A percentile compares a stretch with the other conserved stretches of the same genome.
phyloP scores from a whole-genome alignment of 495 filamentous ascomycete genomes.

The Penicillium maclennaniae region DNA sequence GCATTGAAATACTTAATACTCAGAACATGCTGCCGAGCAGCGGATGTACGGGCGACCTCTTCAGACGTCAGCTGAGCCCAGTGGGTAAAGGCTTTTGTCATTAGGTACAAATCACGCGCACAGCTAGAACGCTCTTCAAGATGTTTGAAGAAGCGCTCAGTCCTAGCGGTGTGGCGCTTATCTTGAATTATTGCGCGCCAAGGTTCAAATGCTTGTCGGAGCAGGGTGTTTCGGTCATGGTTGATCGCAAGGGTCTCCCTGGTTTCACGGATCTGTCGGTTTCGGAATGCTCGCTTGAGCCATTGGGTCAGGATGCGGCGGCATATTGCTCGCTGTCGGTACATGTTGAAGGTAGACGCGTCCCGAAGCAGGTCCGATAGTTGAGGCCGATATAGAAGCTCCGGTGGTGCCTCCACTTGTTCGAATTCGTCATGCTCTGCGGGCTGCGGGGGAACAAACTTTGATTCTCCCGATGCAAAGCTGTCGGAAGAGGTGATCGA shows the following conservation, averaged over 20 bases:
- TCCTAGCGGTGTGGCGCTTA: constrained; percentile 46
- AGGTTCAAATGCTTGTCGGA: constrained; percentile 54
- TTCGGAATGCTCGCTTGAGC: constrained; percentile 49
- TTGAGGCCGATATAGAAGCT: constrained; percentile 50
- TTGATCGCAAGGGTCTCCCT: constrained; percentile 49
- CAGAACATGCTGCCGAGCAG: constrained; percentile 65
- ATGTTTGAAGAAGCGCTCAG: constrained; percentile 58
- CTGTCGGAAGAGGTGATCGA: constrained; percentile 26
- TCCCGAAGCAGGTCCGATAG: constrained; percentile 55
- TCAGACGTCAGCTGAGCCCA: constrained; percentile 65
- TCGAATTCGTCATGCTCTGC: constrained; percentile 27
- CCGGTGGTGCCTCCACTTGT: constrained; percentile 28
- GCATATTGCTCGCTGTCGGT: constrained; percentile 44
- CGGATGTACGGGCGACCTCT: constrained; percentile 52
- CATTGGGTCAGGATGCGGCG: constrained; percentile 50
- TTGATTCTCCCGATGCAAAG: constrained; percentile 22
- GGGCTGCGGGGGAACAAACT: constrained; percentile 23
- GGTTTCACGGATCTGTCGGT: constrained; percentile 38
- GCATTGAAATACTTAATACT: constrained; percentile 70
- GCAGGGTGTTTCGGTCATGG: constrained; percentile 49
- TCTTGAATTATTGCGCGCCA: constrained; percentile 52
- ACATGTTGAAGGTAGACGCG: constrained; percentile 56
- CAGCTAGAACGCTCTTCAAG: constrained; percentile 57
- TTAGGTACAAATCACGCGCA: constrained; percentile 61
- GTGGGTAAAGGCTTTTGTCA: constrained; percentile 70